phyloP scores from a whole-genome alignment of 2,329 filamentous ascomycete species.

The Ascochyta rabiei region DNA sequence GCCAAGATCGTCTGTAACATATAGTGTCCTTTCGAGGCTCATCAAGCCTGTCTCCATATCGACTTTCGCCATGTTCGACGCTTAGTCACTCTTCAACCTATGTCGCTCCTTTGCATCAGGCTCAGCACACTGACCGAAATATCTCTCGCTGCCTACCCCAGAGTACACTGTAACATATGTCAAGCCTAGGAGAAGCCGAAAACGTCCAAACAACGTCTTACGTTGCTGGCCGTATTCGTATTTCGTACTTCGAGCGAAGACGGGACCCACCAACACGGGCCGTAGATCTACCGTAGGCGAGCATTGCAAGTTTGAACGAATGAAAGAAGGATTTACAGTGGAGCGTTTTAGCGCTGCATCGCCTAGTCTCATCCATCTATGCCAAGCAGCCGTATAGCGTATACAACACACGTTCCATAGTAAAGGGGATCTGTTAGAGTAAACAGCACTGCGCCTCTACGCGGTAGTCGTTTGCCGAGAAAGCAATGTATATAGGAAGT shows the following conservation, averaged over 20 bases:
- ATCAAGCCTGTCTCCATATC: background rate
- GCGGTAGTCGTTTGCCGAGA: background rate
- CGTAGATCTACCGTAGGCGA: background rate
- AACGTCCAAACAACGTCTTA: background rate
- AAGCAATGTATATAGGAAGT: background rate
- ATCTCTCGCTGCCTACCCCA: background rate
- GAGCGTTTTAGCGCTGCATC: background rate
- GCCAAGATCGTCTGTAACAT: background rate
- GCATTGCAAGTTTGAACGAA: background rate
- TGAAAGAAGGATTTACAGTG: background rate
- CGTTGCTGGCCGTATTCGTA: constrained; percentile 1
- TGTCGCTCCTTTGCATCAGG: background rate
- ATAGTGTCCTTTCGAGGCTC: background rate
- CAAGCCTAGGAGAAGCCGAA: background rate
- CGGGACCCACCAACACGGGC: background rate
- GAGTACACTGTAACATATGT: background rate
- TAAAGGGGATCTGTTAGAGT: background rate
- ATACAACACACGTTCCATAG: background rate
- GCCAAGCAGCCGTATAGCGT: constrained; percentile 7
- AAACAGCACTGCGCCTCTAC: background rate
- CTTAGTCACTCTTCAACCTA: background rate
- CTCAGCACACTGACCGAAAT: background rate
- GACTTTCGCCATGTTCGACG: background rate
- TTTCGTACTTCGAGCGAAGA: background rate
- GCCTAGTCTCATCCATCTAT: background rate